phyloP scores from a whole-genome alignment of 1,139 yeast species.

The Blastobotrys apis region DNA sequence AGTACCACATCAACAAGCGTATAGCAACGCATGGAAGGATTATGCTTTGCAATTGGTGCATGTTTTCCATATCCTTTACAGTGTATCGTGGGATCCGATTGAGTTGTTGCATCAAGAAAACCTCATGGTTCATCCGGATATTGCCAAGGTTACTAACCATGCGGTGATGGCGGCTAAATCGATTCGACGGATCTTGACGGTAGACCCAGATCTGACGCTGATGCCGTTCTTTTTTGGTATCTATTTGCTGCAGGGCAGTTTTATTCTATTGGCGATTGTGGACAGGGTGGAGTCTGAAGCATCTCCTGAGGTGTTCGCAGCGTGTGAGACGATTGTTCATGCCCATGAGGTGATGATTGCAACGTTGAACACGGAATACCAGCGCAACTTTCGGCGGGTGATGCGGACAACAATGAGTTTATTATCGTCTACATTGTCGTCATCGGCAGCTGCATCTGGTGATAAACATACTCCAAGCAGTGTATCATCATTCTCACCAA shows the following conservation, averaged over 20 bases:
- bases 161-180: conserved; percentile 31
- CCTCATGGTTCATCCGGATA: conserved; percentile 26
- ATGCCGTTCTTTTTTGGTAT: conserved; percentile 36
- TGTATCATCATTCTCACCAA: conserved; percentile 4
- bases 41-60: conserved; percentile 27
- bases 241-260: conserved; percentile 32
- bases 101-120: conserved; percentile 27
- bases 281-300: conserved; percentile 33
- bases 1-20: conserved; percentile 24
- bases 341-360: conserved; percentile 36
- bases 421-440: conserved; percentile 15
- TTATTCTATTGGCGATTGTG: conserved; percentile 22
- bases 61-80: conserved; percentile 25
- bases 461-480: conserved; percentile 10
- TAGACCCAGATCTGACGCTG: conserved; percentile 32
- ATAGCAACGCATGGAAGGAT: conserved; percentile 28
- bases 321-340: conserved; percentile 32
- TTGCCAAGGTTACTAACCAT: conserved; percentile 25
- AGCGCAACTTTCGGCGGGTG: conserved; percentile 31
- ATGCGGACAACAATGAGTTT: conserved; percentile 31
- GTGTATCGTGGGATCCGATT: conserved; percentile 29
- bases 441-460: neutral
- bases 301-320: conserved; percentile 32
- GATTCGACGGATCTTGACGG: conserved; percentile 26
- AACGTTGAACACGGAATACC: conserved; percentile 34